These are phyloP conservation scores for Theileria parva DNA, from an alignment of 169 alveolate genomes.

Conservation along the genomic window DNA sequence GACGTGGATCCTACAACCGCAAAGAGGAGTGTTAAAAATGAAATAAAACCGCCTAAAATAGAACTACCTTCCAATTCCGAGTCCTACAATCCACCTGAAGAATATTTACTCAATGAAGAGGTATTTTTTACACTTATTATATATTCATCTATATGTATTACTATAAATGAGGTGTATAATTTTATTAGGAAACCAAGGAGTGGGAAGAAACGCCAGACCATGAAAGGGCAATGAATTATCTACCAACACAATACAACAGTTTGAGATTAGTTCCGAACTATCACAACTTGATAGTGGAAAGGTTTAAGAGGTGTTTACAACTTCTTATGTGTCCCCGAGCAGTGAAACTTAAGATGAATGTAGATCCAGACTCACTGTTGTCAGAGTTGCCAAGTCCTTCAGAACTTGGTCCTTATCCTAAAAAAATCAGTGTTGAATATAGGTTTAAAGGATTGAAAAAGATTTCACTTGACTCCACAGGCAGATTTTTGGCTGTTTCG, in stretches of 20 bases:
- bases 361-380: slow-evolving; percentile 67
- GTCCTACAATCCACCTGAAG: slow-evolving; percentile 70
- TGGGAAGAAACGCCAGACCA: slow-evolving; percentile 55
- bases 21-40: slow-evolving; percentile 44
- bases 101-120: slow-evolving; percentile 54
- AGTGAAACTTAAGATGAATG: slow-evolving; percentile 86
- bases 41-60: slow-evolving; percentile 54
- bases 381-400: slow-evolving; percentile 59
- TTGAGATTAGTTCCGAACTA: slow-evolving; percentile 90
- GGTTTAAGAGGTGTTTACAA: slow-evolving; percentile 90
- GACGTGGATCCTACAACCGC: slow-evolving; percentile 64
- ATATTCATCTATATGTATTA: neutral
- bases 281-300: slow-evolving; percentile 74
- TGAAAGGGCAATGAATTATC: slow-evolving; percentile 57
- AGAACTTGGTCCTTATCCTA: slow-evolving; percentile 60
- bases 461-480: slow-evolving; percentile 33
- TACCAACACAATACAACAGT: slow-evolving; percentile 83
- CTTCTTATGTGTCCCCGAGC: slow-evolving; percentile 91
- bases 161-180: neutral
- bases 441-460: slow-evolving; percentile 22
- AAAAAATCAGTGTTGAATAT: slow-evolving; percentile 40
- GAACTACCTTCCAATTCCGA: slow-evolving; percentile 61
- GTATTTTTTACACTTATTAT: slow-evolving; percentile 4
- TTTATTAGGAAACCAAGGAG: slow-evolving; percentile 47
- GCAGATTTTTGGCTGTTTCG: slow-evolving; percentile 43